Conservation (phyloP, 805 yeast species). For the Hanseniaspora occidentalis region DNA sequence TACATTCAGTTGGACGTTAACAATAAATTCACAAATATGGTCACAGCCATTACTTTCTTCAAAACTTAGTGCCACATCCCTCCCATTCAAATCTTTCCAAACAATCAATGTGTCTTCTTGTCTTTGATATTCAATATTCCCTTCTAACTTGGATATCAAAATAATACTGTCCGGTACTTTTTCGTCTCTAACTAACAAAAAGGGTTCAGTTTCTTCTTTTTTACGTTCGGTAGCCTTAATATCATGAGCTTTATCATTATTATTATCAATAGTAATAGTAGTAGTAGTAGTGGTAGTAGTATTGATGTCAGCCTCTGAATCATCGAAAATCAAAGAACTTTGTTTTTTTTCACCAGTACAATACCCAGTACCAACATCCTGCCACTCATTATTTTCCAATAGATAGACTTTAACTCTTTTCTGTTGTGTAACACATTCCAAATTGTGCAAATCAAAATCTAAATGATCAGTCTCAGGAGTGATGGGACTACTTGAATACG, state of each 20-base stretch:
- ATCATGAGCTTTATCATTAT: background rate
- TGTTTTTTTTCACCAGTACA: slow-evolving; percentile 54
- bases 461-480: slow-evolving; percentile 8
- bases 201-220: slow-evolving; percentile 31
- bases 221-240: background rate
- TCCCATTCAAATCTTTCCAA: slow-evolving; percentile 69
- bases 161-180: slow-evolving; percentile 43
- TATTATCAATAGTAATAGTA: slow-evolving; percentile 1
- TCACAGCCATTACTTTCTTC: slow-evolving; percentile 89
- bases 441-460: slow-evolving; percentile 1
- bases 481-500: slow-evolving; percentile 1
- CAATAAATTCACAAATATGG: slow-evolving; percentile 66
- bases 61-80: slow-evolving; percentile 78
- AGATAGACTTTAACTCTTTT: slow-evolving; percentile 87
- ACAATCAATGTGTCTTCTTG: slow-evolving; percentile 91
- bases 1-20: slow-evolving; percentile 47
- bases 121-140: slow-evolving; percentile 72
- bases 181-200: slow-evolving; percentile 63
- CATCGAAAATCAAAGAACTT: too few relatives aligned
- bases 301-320: background rate
- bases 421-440: slow-evolving; percentile 27
- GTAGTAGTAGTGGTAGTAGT: slow-evolving; percentile 13
- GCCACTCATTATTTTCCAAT: slow-evolving; percentile 73
- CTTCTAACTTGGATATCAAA: slow-evolving; percentile 55
- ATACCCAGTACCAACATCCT: slow-evolving; percentile 85